Evolutionary conservation across 1,284 basidiomycete genomes (phyloP).

Genomic region (Singerocomus rubriflavus): DNA sequence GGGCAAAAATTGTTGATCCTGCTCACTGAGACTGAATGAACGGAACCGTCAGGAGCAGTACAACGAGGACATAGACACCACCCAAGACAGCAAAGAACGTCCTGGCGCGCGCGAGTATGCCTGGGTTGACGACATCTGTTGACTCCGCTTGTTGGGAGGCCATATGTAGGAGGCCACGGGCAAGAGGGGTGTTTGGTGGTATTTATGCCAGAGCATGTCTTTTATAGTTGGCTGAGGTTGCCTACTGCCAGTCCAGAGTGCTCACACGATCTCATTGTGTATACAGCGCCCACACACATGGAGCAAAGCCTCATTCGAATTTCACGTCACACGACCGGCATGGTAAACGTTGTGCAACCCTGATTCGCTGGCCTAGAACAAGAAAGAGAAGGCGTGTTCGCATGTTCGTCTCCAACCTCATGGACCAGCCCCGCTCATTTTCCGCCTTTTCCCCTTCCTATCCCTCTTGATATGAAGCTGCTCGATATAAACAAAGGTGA

Average conservation of each 20-base stretch:
- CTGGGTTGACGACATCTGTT: constrained; percentile 4
- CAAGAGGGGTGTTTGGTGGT: constrained; percentile 14
- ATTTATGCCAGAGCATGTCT: constrained; percentile 17
- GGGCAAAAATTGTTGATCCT: constrained; percentile 10
- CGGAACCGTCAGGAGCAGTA: constrained; percentile 59
- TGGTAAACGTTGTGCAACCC: neutral
- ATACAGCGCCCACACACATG: no score
- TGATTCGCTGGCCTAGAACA: neutral
- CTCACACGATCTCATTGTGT: no score
- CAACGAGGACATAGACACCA: constrained; percentile 50
- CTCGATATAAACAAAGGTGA: constrained; percentile 29
- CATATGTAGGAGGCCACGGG: constrained; percentile 3
- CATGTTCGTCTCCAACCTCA: neutral
- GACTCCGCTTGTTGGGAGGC: constrained; percentile 1
- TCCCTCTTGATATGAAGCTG: constrained; percentile 5
- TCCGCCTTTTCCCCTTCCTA: neutral
- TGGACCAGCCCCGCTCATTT: neutral
- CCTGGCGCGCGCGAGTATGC: constrained; percentile 35
- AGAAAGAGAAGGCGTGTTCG: neutral
- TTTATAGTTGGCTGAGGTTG: no score
- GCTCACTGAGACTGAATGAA: constrained; percentile 74
- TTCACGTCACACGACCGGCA: constrained; percentile 20
- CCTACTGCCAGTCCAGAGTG: no score
- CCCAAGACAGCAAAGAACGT: constrained; percentile 40
- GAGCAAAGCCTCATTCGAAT: neutral